Conservation (phyloP, 441 rosid genomes). For the Sinapis alba region DNA sequence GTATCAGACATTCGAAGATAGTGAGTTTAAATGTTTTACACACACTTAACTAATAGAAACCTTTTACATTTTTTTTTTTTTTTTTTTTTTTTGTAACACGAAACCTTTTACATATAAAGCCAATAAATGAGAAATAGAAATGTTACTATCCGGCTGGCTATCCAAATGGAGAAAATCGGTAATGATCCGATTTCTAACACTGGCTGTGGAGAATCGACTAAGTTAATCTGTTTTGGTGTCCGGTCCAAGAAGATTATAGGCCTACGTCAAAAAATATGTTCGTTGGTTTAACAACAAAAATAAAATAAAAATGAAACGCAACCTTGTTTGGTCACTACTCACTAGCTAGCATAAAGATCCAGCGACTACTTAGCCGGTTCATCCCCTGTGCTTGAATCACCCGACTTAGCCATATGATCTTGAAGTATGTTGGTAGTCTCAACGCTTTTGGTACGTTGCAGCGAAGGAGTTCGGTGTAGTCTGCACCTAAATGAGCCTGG, state of each 20-base stretch:
- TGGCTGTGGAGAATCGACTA: background rate
- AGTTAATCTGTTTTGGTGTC: background rate
- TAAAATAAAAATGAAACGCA: background rate
- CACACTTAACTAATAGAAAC: no score
- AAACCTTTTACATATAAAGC: conserved; percentile 2
- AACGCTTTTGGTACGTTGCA: conserved; percentile 32
- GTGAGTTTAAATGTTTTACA: background rate
- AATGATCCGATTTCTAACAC: background rate
- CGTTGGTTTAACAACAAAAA: background rate
- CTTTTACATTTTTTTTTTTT: no score
- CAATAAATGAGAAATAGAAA: background rate
- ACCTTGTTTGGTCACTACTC: conserved; percentile 11
- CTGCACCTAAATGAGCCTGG: conserved; percentile 35
- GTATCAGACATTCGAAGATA: background rate
- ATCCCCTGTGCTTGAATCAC: conserved; percentile 14
- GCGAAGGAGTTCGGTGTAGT: conserved; percentile 31
- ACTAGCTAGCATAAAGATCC: background rate
- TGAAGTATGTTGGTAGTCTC: conserved; percentile 22
- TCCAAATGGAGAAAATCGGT: background rate
- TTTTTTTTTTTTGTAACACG: no score
- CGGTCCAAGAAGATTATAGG: background rate
- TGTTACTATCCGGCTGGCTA: background rate
- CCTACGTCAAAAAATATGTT: background rate
- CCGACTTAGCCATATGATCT: conserved; percentile 8
- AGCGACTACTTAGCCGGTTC: conserved; percentile 11